Evolutionary conservation across 371 early-diverging fungal species (phyloP).

Genomic region (Syncephalis plumigaleata): DNA sequence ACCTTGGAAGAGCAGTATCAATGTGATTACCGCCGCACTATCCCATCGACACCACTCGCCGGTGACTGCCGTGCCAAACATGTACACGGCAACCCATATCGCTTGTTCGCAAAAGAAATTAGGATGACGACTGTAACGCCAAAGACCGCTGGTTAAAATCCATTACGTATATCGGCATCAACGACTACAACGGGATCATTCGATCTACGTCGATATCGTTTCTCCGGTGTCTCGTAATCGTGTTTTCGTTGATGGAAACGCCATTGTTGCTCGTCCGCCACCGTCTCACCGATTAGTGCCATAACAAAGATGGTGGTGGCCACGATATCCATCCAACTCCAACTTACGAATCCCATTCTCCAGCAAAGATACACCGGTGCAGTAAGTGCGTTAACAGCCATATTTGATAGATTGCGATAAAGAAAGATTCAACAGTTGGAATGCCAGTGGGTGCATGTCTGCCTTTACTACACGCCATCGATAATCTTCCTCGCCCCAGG

Average conservation of each 20-base stretch:
- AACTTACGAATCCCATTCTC: slow-evolving; percentile 3
- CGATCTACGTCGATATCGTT: slow-evolving; percentile 1
- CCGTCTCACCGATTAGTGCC: slow-evolving; percentile 31
- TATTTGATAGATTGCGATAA: slow-evolving; percentile 59
- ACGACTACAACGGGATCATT: slow-evolving; percentile 14
- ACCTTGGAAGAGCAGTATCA: slow-evolving; percentile 52
- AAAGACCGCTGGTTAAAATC: slow-evolving; percentile 63
- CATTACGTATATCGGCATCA: slow-evolving; percentile 25
- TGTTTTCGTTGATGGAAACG: slow-evolving; percentile 52
- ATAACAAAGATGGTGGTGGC: slow-evolving; percentile 21
- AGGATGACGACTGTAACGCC: slow-evolving; percentile 42
- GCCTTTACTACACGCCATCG: slow-evolving; percentile 43
- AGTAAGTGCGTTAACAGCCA: slow-evolving; percentile 36
- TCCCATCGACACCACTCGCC: slow-evolving; percentile 30
- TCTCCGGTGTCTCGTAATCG: background rate
- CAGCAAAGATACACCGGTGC: slow-evolving; percentile 37
- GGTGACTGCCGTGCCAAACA: slow-evolving; percentile 30
- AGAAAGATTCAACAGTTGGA: slow-evolving; percentile 56
- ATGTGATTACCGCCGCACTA: slow-evolving; percentile 25
- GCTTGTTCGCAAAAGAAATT: slow-evolving; percentile 56
- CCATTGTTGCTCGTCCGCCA: slow-evolving; percentile 78
- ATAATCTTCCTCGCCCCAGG: slow-evolving; percentile 46
- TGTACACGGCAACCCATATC: slow-evolving; percentile 42
- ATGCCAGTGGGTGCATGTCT: slow-evolving; percentile 20
- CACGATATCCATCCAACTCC: slow-evolving; percentile 21